A percentile compares a stretch with the other conserved stretches of the same genome.
Conservation (phyloP, 345 rosid species). For the Camelina hispida region DNA sequence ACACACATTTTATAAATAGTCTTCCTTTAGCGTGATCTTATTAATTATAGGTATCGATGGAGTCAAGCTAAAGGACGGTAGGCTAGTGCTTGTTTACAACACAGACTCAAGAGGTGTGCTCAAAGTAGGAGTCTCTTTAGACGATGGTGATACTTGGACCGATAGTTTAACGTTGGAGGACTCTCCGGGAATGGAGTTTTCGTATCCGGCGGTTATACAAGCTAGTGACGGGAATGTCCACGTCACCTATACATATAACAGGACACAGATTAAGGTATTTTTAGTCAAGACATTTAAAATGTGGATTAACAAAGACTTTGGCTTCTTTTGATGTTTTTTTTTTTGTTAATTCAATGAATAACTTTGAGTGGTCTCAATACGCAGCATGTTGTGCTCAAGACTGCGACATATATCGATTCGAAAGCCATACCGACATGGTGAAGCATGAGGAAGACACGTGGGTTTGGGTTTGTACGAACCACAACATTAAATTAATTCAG, state of each 20-base stretch:
- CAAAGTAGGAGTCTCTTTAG: conserved; percentile 69
- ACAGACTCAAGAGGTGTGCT: conserved; percentile 81
- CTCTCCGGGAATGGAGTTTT: conserved; percentile 74
- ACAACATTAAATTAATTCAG: neutral
- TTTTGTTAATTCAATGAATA: neutral
- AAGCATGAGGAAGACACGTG: conserved; percentile 37
- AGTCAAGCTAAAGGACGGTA: conserved; percentile 73
- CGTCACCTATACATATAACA: conserved; percentile 83
- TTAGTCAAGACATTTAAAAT: conserved; percentile 7
- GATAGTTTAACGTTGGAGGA: conserved; percentile 75
- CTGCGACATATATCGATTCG: conserved; percentile 11
- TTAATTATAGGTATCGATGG: conserved; percentile 73
- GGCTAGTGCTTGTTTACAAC: conserved; percentile 75
- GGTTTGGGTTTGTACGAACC: conserved; percentile 23
- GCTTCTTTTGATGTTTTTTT: conserved; percentile 16
- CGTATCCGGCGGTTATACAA: conserved; percentile 88
- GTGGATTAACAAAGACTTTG: conserved; percentile 5
- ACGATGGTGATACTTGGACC: conserved; percentile 83
- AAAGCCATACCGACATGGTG: conserved; percentile 33
- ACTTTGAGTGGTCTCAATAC: conserved; percentile 27
- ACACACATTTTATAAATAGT: neutral
- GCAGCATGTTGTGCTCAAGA: conserved; percentile 43
- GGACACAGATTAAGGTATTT: conserved; percentile 87
- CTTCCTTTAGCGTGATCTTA: neutral
- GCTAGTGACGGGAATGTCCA: conserved; percentile 76